Conservation (phyloP, 1,284 basidiomycete genomes). For the Marasmius oreades region DNA sequence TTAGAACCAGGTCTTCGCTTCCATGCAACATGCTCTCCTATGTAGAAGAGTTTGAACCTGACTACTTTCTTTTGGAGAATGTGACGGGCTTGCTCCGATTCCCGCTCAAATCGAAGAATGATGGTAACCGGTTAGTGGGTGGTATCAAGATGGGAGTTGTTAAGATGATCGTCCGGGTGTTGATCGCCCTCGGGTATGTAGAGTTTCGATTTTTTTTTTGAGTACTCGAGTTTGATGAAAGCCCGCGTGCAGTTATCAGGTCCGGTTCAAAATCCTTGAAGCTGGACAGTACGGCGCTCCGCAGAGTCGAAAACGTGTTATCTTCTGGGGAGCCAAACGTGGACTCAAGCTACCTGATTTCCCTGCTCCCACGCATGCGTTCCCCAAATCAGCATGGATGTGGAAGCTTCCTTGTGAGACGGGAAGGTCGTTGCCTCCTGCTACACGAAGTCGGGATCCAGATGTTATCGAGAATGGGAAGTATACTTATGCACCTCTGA, state of each 20-base stretch:
- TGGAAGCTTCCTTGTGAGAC: slow-evolving; percentile 27
- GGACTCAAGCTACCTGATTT: slow-evolving; percentile 55
- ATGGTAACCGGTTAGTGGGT: slow-evolving; percentile 25
- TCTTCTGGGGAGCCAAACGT: slow-evolving; percentile 60
- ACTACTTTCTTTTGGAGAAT: slow-evolving; percentile 68
- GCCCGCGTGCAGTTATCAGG: slow-evolving; percentile 53
- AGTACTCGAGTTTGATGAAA: not conserved
- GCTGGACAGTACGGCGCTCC: slow-evolving; percentile 68
- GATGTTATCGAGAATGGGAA: slow-evolving; percentile 22
- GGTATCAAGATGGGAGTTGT: slow-evolving; percentile 54
- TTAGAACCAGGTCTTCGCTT: slow-evolving; percentile 48
- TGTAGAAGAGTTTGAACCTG: slow-evolving; percentile 63
- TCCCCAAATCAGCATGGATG: slow-evolving; percentile 22
- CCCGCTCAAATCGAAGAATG: slow-evolving; percentile 27
- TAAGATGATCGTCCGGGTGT: slow-evolving; percentile 57
- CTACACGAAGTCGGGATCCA: slow-evolving; percentile 29
- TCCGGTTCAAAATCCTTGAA: slow-evolving; percentile 59
- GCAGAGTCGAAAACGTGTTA: slow-evolving; percentile 61
- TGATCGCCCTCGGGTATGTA: slow-evolving; percentile 59
- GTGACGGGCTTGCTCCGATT: slow-evolving; percentile 55
- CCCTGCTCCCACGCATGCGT: slow-evolving; percentile 61
- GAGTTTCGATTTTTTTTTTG: not conserved
- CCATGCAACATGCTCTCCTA: slow-evolving; percentile 70
- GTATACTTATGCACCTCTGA: slow-evolving; percentile 55
- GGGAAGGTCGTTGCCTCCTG: slow-evolving; percentile 36